Percentiles rank a stretch among this genome's conserved stretches.
Conservation (phyloP, 768 basidiomycete genomes). For the Boletales sp. region DNA sequence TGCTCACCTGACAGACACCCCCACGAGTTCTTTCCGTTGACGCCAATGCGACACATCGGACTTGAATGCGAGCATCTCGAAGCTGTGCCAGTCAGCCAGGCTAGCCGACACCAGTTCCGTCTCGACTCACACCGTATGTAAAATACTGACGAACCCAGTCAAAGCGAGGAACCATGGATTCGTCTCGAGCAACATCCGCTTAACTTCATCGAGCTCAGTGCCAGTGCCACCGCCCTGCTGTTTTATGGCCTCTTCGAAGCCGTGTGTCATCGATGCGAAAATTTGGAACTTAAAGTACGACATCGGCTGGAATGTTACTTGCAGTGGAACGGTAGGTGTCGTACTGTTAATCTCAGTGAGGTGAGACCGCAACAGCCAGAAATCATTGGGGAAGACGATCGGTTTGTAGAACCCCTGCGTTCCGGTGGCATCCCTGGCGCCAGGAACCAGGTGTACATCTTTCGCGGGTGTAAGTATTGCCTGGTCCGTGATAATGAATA, state of each 20-base stretch:
- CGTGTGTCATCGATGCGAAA: conserved; percentile 78
- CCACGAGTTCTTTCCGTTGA: conserved; percentile 90
- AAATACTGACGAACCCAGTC: conserved; percentile 78
- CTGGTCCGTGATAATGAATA: conserved; percentile 10
- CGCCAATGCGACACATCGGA: conserved; percentile 95
- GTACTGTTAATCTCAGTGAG: conserved; percentile 85
- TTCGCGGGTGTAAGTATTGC: conserved; percentile 11
- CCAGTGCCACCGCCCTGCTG: conserved; percentile 58
- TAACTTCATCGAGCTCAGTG: conserved; percentile 90
- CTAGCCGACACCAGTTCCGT: neutral
- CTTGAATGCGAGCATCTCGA: conserved; percentile 95
- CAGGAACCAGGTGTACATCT: conserved; percentile 66
- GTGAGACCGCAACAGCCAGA: conserved; percentile 86
- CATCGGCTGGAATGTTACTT: conserved; percentile 82
- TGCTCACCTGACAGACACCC: conserved; percentile 84
- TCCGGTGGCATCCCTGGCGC: conserved; percentile 59
- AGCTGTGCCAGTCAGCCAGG: conserved; percentile 42
- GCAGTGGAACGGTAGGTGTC: conserved; percentile 72
- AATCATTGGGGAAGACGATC: conserved; percentile 90
- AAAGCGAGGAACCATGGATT: conserved; percentile 85
- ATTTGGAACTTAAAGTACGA: conserved; percentile 85
- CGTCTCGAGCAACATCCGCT: conserved; percentile 88
- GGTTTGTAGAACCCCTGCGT: conserved; percentile 77
- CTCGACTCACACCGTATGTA: conserved; percentile 77
- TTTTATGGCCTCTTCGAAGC: conserved; percentile 84